Percentiles rank a stretch among this genome's conserved stretches.
These are phyloP conservation scores for Arthrocladium fulminans DNA, from an alignment of 2,329 filamentous ascomycete genomes.

Conservation along the genomic window DNA sequence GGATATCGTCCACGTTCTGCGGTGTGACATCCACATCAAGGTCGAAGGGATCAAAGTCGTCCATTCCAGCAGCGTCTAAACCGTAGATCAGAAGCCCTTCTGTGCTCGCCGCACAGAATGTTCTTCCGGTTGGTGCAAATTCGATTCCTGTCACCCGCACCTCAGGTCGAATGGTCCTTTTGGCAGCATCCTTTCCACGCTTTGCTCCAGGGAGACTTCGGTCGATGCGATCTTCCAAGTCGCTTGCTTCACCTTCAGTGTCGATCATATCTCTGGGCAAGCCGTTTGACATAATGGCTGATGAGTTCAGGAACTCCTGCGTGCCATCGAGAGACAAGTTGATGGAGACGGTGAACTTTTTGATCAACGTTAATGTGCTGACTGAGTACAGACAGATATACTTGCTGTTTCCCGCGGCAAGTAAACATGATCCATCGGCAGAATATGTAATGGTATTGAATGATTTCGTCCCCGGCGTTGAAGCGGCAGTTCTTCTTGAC, in stretches of 20 bases:
- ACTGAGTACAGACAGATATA: slow-evolving; percentile 98
- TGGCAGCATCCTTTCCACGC: slow-evolving; percentile 70
- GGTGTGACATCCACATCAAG: slow-evolving; percentile 91
- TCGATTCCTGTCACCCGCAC: slow-evolving; percentile 75
- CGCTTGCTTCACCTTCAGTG: slow-evolving; percentile 76
- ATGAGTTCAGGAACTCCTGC: slow-evolving; percentile 93
- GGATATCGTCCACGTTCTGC: slow-evolving; percentile 67
- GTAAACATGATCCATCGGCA: slow-evolving; percentile 78
- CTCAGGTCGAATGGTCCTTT: slow-evolving; percentile 66
- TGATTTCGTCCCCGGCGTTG: slow-evolving; percentile 78
- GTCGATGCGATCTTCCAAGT: slow-evolving; percentile 77
- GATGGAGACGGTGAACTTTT: slow-evolving; percentile 90
- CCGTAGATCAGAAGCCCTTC: slow-evolving; percentile 92
- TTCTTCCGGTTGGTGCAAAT: slow-evolving; percentile 79
- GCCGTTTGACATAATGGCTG: slow-evolving; percentile 80
- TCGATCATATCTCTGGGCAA: slow-evolving; percentile 70
- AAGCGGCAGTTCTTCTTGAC: slow-evolving; percentile 84
- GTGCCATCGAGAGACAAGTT: slow-evolving; percentile 95
- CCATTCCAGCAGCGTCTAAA: slow-evolving; percentile 61
- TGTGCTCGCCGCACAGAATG: slow-evolving; percentile 90
- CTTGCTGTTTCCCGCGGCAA: slow-evolving; percentile 94
- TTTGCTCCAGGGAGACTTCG: slow-evolving; percentile 73
- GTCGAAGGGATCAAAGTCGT: slow-evolving; percentile 88
- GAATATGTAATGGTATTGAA: slow-evolving; percentile 86
- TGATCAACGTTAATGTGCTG: slow-evolving; percentile 77